Evolutionary conservation across 495 filamentous ascomycete species (phyloP), one percentile per base, ranked within the genome.

Genomic region (Aspergillus hancockii): DNA sequence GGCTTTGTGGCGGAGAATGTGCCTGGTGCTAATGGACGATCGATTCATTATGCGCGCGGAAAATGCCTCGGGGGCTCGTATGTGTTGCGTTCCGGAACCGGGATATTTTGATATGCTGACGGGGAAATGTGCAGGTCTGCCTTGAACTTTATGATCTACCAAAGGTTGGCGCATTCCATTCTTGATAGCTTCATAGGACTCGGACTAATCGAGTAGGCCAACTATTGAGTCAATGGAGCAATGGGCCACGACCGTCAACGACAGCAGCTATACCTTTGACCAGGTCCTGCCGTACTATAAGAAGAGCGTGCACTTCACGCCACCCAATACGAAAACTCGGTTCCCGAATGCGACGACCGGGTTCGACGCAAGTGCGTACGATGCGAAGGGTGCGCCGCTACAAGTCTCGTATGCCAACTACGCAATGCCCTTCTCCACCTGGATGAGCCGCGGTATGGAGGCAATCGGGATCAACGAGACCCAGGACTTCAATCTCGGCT

Each of bases 231-330:
- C 81, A 0, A 78, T 77, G 60, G 67, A 83, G 13, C 62, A 69
- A 59, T 89, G 85, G 85, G 85, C 85, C 0, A 76, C 83, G 28
- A 40, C 52, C 0, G 83, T 88, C 7, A 77, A 79, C 40, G 86
- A 88, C 60, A 49, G 75, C 2, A 78, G 71, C 53, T 90, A 83
- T 60, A 70, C 68, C 4, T 89, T 73, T 31, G 74, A 83, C 9
- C 71, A 79, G 8, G 55, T 84, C 0, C 69, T 85, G 0, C 82
- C 82, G 0, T 85, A 76, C 59, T 88, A 80, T 57, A 67, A 85
- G 58, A 81, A 80, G 46, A 81, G 75, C 49, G 54, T 75, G 0
- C 58, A 74, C 0, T 84, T 85, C 64, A 85, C 83, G 0, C 69
- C 79, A 0, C 85, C 85, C 0, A 69, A 83, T 31, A 57, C n/a